Evolutionary conservation across 2,329 filamentous ascomycete species (phyloP).

Genomic region (Plenodomus biglobosus): DNA sequence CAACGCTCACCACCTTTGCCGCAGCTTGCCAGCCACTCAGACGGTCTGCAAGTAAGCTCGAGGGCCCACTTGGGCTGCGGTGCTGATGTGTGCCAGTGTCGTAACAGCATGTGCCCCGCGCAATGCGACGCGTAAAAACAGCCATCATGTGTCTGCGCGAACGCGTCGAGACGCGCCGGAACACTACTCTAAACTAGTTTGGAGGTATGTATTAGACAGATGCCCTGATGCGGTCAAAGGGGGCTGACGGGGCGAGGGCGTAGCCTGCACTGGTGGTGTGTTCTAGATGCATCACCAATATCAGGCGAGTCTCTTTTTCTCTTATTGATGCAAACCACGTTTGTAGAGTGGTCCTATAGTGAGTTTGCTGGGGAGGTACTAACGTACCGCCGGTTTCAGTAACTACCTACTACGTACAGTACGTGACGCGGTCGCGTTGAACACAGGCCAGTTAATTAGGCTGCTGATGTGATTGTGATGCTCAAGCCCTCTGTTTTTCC

Average conservation of each 20-base stretch:
- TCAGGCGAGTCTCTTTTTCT: too few species aligned
- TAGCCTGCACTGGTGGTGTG: not conserved
- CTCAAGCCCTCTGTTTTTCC: too few species aligned
- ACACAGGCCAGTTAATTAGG: not conserved
- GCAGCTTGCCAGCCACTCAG: conserved; percentile 6
- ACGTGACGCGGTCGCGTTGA: not conserved
- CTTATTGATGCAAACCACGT: too few species aligned
- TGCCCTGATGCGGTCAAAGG: conserved; percentile 7
- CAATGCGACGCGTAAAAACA: conserved; percentile 18
- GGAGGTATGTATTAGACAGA: too few species aligned
- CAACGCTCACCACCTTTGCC: not conserved
- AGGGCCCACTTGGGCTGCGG: conserved; percentile 5
- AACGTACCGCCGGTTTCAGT: too few species aligned
- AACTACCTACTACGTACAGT: too few species aligned
- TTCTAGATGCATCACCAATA: too few species aligned
- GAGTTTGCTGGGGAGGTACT: too few species aligned
- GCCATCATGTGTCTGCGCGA: conserved; percentile 21
- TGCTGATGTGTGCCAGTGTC: conserved; percentile 2
- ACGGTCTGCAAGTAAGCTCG: not conserved
- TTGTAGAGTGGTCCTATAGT: too few species aligned
- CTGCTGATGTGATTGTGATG: not conserved
- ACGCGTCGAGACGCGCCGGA: conserved; percentile 27
- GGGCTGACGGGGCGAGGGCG: not conserved
- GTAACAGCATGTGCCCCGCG: conserved; percentile 13
- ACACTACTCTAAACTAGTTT: too few species aligned